A percentile compares a stretch with the other conserved stretches of the same genome.
phyloP scores from a whole-genome alignment of 176 grass and related monocot species.

The Elaeis guineensis region DNA sequence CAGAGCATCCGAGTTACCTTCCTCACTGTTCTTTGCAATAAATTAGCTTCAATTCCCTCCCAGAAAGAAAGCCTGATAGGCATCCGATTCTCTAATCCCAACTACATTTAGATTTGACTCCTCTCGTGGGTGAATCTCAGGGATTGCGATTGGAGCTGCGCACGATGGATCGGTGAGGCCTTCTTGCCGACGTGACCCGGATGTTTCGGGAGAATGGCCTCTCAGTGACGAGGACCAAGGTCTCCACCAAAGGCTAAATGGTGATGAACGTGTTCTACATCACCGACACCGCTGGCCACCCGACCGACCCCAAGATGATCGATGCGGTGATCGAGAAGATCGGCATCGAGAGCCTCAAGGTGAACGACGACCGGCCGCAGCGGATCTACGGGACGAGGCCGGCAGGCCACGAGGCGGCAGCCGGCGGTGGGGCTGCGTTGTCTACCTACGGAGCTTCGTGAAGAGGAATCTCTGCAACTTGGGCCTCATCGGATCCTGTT shows the following conservation, averaged over 20 bases:
- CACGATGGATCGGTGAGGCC: not conserved
- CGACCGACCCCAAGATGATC: not conserved
- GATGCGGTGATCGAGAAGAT: not conserved
- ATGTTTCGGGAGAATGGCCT: not conserved
- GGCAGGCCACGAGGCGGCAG: not conserved
- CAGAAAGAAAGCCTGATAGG: not conserved
- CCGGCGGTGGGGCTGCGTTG: not conserved
- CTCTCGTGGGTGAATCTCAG: not conserved
- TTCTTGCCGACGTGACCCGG: not conserved
- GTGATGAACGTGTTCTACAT: not conserved
- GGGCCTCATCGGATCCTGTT: slow-evolving; percentile 1
- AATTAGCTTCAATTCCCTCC: too few species aligned
- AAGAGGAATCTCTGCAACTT: not conserved
- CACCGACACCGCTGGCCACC: not conserved
- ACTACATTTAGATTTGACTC: not conserved
- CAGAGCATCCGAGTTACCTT: slow-evolving; percentile 2
- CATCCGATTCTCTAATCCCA: not conserved
- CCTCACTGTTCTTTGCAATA: not conserved
- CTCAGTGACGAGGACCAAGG: not conserved
- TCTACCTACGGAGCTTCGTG: not conserved
- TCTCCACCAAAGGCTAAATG: not conserved
- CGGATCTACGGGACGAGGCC: not conserved
- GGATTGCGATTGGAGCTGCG: not conserved
- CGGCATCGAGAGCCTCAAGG: not conserved
- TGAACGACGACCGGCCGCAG: too few species aligned